A percentile compares a stretch with the other conserved stretches of the same genome.
These are phyloP conservation scores for Euphrasia arctica DNA, from an alignment of 305 asterid species.

Conservation along the genomic window DNA sequence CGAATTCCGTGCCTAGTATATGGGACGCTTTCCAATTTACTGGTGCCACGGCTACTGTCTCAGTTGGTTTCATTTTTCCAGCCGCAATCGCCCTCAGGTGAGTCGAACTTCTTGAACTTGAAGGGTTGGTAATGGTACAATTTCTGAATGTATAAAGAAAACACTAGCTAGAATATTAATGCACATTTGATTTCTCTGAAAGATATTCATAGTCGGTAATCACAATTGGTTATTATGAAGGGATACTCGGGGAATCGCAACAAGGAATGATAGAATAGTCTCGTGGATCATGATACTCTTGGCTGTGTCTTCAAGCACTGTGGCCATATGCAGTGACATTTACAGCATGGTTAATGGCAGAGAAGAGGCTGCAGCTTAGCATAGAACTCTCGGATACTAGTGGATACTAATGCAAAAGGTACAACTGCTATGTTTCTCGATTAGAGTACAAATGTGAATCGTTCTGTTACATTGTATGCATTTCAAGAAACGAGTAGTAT, in stretches of 20 bases:
- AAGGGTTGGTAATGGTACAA: too few species aligned
- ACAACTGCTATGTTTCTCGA: conserved; percentile 3
- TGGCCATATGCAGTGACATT: conserved; percentile 83
- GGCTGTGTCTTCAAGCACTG: conserved; percentile 76
- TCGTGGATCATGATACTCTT: conserved; percentile 73
- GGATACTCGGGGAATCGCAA: conserved; percentile 67
- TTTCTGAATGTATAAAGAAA: too few species aligned
- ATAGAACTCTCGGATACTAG: not conserved
- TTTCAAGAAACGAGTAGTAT: too few species aligned
- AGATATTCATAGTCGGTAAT: not conserved
- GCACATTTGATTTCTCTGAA: not conserved
- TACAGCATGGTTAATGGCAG: conserved; percentile 50
- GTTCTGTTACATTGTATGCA: too few species aligned
- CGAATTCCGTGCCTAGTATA: conserved; percentile 77
- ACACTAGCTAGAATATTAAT: not conserved
- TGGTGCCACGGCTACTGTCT: conserved; percentile 85
- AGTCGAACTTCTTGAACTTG: conserved; percentile 17
- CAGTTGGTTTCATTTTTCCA: conserved; percentile 81
- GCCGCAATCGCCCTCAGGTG: conserved; percentile 79
- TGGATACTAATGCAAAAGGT: conserved; percentile 7
- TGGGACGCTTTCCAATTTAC: conserved; percentile 96
- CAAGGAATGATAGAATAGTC: conserved; percentile 54
- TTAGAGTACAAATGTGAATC: not conserved
- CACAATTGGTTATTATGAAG: conserved; percentile 30
- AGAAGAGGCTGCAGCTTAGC: conserved; percentile 31